Conservation (phyloP, 805 yeast species). For the Candida ascalaphidarum region DNA sequence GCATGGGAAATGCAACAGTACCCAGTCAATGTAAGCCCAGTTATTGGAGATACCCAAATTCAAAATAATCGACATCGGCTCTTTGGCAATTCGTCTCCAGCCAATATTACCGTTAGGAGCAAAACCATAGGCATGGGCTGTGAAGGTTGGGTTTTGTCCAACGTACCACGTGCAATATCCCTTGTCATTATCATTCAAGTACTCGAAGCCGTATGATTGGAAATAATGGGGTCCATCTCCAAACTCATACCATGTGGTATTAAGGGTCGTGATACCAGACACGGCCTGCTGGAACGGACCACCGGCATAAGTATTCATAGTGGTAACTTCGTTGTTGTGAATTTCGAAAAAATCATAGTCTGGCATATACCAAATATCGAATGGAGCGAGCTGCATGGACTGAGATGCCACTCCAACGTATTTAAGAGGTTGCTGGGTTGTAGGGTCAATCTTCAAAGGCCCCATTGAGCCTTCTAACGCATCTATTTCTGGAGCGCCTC, state of each 20-base stretch:
- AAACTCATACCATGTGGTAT: conserved; percentile 72
- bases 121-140: conserved; percentile 64
- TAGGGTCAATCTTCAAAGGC: conserved; percentile 54
- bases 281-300: conserved; percentile 94
- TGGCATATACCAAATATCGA: conserved; percentile 90
- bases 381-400: conserved; percentile 87
- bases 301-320: conserved; percentile 84
- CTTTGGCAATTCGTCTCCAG: conserved; percentile 74
- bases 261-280: conserved; percentile 73
- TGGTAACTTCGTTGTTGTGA: conserved; percentile 57
- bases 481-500: conserved; percentile 97
- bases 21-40: conserved; percentile 96
- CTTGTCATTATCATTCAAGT: conserved; percentile 50
- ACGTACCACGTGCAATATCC: conserved; percentile 87
- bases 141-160: conserved; percentile 71
- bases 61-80: conserved; percentile 86
- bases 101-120: conserved; percentile 89
- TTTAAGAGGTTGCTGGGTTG: conserved; percentile 30
- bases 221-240: conserved; percentile 45
- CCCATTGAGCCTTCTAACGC: conserved; percentile 81
- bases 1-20: conserved; percentile 67
- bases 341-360: conserved; percentile 76
- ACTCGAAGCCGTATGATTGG: conserved; percentile 77
- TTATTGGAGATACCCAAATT: conserved; percentile 86
- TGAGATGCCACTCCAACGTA: conserved; percentile 81